Evolutionary conservation across 495 filamentous ascomycete genomes (phyloP).

Genomic region (Podospora pseudopauciseta): DNA sequence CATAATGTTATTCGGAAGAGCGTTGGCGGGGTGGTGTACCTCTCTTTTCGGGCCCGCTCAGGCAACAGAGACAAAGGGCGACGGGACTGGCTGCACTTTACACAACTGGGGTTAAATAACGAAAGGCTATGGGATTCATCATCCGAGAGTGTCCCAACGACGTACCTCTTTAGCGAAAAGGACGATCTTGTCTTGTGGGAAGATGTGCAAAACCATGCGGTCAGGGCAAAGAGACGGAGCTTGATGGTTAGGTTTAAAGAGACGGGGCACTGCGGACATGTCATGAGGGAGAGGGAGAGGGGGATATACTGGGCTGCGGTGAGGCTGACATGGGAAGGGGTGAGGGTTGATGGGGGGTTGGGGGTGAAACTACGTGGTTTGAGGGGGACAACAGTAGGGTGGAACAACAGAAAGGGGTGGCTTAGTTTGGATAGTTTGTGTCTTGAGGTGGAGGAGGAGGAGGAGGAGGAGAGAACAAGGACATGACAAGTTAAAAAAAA

Average conservation of each 20-base stretch:
- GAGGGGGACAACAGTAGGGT: background rate
- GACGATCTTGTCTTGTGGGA: conserved; percentile 34
- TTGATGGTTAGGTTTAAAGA: conserved; percentile 30
- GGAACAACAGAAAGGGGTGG: background rate
- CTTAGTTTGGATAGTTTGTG: conserved; percentile 11
- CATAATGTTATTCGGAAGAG: background rate
- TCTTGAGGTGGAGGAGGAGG: background rate
- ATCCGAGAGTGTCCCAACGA: conserved; percentile 9
- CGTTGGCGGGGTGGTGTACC: background rate
- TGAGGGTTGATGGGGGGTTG: conserved; percentile 14
- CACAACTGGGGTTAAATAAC: conserved; percentile 29
- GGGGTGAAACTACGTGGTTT: conserved; percentile 7
- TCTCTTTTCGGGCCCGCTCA: background rate
- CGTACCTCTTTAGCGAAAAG: conserved; percentile 37
- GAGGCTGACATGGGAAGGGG: conserved; percentile 24
- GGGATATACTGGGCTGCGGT: conserved; percentile 27
- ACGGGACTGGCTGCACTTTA: background rate
- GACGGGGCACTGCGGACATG: conserved; percentile 38
- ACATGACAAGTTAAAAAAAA: too few relatives aligned
- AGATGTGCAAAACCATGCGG: conserved; percentile 35
- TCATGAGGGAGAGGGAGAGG: conserved; percentile 15
- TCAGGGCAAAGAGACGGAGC: conserved; percentile 21
- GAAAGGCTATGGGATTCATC: conserved; percentile 20
- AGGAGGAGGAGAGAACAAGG: background rate
- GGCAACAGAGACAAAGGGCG: background rate